phyloP scores from a whole-genome alignment of 345 rosid species.

The Durio zibethinus region DNA sequence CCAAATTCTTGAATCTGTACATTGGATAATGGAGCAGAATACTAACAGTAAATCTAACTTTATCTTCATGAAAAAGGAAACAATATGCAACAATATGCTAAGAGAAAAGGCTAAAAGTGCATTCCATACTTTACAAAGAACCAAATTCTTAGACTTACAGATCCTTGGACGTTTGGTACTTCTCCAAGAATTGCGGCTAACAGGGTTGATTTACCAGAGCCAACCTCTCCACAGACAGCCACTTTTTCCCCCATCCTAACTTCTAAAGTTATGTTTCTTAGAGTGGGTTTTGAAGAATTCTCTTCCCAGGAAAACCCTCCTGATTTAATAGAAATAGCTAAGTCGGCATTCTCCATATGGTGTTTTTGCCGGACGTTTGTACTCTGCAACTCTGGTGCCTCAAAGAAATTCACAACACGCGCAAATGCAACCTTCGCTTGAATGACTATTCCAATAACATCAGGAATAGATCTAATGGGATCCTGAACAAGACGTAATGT shows the following conservation, averaged over 20 bases:
- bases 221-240: constrained; percentile 95
- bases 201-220: constrained; percentile 93
- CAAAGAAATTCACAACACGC: constrained; percentile 71
- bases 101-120: background rate
- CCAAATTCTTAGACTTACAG: constrained; percentile 41
- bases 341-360: constrained; percentile 20
- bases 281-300: constrained; percentile 45
- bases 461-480: constrained; percentile 75
- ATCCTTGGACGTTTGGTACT: constrained; percentile 62
- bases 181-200: constrained; percentile 92
- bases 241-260: constrained; percentile 65
- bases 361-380: constrained; percentile 38
- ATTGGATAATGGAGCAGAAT: constrained; percentile 1
- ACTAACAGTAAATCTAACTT: background rate
- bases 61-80: background rate
- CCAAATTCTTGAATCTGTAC: constrained; percentile 71
- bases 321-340: constrained; percentile 46
- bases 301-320: constrained; percentile 88
- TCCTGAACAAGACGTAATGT: constrained; percentile 89
- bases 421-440: constrained; percentile 88
- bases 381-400: constrained; percentile 83
- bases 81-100: background rate
- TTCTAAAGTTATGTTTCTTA: constrained; percentile 56
- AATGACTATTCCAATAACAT: constrained; percentile 76
- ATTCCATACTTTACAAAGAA: background rate